Percentiles rank a stretch among this genome's conserved stretches.
These are phyloP conservation scores for Trichothecium roseum DNA, from an alignment of 2,329 filamentous ascomycete species.

Conservation along the genomic window DNA sequence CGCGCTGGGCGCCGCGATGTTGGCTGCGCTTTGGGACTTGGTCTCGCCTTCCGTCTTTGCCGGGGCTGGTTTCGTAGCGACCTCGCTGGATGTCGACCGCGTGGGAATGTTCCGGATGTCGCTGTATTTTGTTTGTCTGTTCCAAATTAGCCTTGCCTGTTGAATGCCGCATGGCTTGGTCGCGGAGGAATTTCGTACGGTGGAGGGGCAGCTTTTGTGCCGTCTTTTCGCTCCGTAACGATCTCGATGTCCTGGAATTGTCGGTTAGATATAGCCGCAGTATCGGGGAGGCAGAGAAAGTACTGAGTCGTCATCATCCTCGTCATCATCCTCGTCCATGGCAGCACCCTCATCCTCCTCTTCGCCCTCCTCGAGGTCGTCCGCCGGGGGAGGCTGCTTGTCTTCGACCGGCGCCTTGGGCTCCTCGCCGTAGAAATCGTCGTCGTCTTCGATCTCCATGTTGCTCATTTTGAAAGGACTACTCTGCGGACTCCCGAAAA, in stretches of 20 bases:
- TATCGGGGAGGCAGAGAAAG: not conserved
- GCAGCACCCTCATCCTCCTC: constrained; percentile 52
- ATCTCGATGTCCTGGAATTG: constrained; percentile 51
- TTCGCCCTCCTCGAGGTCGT: constrained; percentile 53
- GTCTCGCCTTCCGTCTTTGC: constrained; percentile 35
- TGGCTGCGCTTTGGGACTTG: constrained; percentile 16
- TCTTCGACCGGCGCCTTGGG: constrained; percentile 23
- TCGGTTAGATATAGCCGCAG: too few species aligned
- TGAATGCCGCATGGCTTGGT: too few species aligned
- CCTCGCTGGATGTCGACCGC: constrained; percentile 42
- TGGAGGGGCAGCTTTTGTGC: constrained; percentile 47
- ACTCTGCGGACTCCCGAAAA: not conserved
- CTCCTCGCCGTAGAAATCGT: constrained; percentile 58
- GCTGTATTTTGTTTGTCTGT: constrained; percentile 50
- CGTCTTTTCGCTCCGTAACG: constrained; percentile 57
- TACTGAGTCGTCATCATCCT: constrained; percentile 38
- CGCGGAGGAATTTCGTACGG: constrained; percentile 30
- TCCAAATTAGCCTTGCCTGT: not conserved
- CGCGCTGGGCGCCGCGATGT: constrained; percentile 32
- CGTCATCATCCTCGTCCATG: constrained; percentile 50
- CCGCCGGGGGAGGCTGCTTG: constrained; percentile 24
- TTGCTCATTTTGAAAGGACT: constrained; percentile 1
- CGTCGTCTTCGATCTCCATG: constrained; percentile 60
- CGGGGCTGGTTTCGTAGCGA: constrained; percentile 31
- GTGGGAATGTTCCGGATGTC: constrained; percentile 57